Evolutionary conservation across 202 grass and related monocot genomes (phyloP), one percentile per base, ranked within the genome.

Genomic region (Schoenoplectus tabernaemontani): DNA sequence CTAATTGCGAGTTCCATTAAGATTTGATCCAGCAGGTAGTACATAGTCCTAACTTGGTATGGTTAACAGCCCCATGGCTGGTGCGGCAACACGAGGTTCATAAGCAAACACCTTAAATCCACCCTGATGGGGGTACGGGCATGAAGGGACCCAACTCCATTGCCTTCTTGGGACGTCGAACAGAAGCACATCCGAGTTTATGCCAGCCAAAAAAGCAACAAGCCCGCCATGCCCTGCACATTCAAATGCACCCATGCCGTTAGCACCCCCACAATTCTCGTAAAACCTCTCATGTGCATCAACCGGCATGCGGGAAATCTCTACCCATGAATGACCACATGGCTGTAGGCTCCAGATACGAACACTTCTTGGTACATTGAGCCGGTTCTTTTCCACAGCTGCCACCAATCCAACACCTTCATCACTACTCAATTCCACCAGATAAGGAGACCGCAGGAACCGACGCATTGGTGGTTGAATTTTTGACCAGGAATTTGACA

Each of bases 321-420:
- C 95, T 1, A 83, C 76, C 95, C 95, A 98, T 20, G 86, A 77
- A 16, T 86, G 87, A 9, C 78, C 79, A 5, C 75, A 79, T 43
- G 64, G 62, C 16, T 85, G 86, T 9, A 98, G 78, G 36, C 84
- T 74, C 95, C 95, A 98, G 48, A 98, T 19, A 8, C 95, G 89
- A 28, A 98, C 91, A 88, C 95, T 98, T 20, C 89, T 80, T 2
- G 95, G 95, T 43, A 98, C 88, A 86, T 84, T 98, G 57, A 98
- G 91, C 46, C 89, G 83, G 86, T 87, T 94, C 91, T 98, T 98
- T 88, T 98, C 95, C 11, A 98, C 91, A 12, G 89, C 86, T 4
- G 86, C 87, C 22, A 98, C 89, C 87, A 85, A 86, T 37, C 84
- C 84, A n/a, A 85, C 78, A 5, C 86, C 89, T 67, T 76, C 77